Evolutionary conservation across 306 rosid genomes (phyloP), one percentile per base, ranked within the genome.

Genomic region (Fragaria ananassa): DNA sequence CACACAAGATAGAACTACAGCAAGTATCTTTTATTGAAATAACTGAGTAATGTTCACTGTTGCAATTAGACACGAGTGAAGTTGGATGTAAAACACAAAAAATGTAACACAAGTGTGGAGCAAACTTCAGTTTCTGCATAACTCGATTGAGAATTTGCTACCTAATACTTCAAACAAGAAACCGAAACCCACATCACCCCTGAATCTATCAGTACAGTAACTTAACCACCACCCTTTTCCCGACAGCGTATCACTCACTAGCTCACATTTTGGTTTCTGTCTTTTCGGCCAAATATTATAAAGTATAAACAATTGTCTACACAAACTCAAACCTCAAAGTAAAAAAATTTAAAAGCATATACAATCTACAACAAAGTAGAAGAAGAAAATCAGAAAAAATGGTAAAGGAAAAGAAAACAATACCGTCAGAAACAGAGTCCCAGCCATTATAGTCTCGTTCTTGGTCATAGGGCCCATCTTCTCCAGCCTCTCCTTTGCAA

Each of bases 391-490:
- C 3, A 29, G 41, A 13, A 25, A 61, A 27, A 25, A 12, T 27
- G 31, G 12, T 12, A 10, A 74, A 2, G 8, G 35, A 61, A 63
- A 60, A 5, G 58, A 45, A 45, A 44, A 11, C 29, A 7, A 14
- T 90, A 96, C 99, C 93, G 99, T 91, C 34, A 96, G 92, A 77
- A 96, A 80, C 73, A 96, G 87, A 66, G 99, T 96, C 50, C 78
- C 89, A 21, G 98, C 86, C 99, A 96, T 96, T 64, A 93, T 89
- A 77, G 89, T 87, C 89, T 96, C 99, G 37, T 89, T 80, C 19
- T 81, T 78, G 1, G 86, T 71, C 99, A 95, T 88, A 3, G 99
- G 90, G 15, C 99, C 99, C 99, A 95, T 95, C 76, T 83, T 89
- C 84, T 79, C 83, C 87, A 95, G 81, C 89, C 80, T 91, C 88